phyloP scores from a whole-genome alignment of 139 green algal species.

The Parachlorella kessleri region DNA sequence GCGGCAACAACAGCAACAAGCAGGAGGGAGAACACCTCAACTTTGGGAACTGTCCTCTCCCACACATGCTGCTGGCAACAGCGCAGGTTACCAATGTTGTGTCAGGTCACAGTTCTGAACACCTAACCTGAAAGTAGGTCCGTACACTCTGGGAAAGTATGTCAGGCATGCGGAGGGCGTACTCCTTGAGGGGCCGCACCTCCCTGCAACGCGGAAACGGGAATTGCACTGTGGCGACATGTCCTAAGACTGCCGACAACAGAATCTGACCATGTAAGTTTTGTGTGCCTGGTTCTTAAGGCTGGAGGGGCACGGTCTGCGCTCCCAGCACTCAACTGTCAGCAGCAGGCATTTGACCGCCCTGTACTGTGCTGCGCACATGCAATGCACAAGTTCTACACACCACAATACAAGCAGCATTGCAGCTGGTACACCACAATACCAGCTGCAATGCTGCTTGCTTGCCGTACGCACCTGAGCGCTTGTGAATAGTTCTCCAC shows the following conservation, averaged over 20 bases:
- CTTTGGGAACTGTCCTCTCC: too few species aligned
- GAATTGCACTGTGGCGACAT: too few species aligned
- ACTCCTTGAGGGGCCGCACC: background rate
- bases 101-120: background rate
- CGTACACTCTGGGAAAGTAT: background rate
- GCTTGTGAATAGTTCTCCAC: background rate
- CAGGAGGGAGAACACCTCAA: background rate
- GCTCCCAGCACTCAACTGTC: background rate
- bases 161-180: background rate
- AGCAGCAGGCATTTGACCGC: background rate
- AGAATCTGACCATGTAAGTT: too few species aligned
- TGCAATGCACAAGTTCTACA: background rate
- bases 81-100: background rate
- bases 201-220: background rate
- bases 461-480: background rate
- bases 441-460: too few species aligned
- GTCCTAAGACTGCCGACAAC: too few species aligned
- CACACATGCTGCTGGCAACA: too few species aligned
- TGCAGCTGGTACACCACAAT: too few species aligned
- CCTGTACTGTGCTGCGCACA: background rate
- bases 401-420: background rate
- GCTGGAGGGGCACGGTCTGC: background rate
- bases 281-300: too few species aligned
- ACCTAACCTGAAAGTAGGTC: background rate
- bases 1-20: background rate